These are phyloP conservation scores for Chlorella sp. DNA, from an alignment of 139 green algal species.

Conservation along the genomic window DNA sequence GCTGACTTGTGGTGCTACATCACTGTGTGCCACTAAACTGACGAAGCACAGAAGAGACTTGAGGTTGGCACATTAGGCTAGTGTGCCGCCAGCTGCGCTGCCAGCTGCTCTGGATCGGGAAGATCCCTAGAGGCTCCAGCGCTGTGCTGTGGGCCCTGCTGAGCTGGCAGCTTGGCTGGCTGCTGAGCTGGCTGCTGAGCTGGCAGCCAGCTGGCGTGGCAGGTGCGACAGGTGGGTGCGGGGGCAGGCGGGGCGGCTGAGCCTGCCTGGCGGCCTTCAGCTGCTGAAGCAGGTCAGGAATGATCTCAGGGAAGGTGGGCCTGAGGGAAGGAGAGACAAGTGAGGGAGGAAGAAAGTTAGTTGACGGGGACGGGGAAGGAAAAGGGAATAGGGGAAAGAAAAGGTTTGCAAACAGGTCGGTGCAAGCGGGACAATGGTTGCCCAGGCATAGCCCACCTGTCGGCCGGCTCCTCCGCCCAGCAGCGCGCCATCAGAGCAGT, in stretches of 20 bases:
- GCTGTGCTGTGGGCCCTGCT: neutral
- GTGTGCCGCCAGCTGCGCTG: too few relatives aligned
- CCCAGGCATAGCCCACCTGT: neutral
- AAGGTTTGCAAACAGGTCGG: neutral
- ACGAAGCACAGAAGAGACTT: too few relatives aligned
- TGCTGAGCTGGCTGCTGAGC: neutral
- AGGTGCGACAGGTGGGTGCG: neutral
- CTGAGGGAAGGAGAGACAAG: neutral
- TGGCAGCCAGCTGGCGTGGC: neutral
- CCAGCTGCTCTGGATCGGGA: neutral
- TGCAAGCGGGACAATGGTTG: neutral
- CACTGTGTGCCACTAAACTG: too few relatives aligned
- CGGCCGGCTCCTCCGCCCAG: slow-evolving; percentile 24
- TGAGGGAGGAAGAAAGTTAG: neutral
- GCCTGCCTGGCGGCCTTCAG: neutral
- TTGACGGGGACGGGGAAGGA: neutral
- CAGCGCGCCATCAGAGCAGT: slow-evolving; percentile 5
- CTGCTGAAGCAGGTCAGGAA: neutral
- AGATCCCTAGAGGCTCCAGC: neutral
- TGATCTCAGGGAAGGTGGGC: neutral
- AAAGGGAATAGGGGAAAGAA: too few relatives aligned
- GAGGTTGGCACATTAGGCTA: too few relatives aligned
- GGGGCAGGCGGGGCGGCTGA: too few relatives aligned
- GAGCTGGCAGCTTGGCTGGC: neutral
- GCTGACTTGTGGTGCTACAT: too few relatives aligned